Percentiles rank a stretch among this genome's conserved stretches.
Evolutionary conservation across 345 rosid genomes (phyloP).

Genomic region (Moringa oleifera): DNA sequence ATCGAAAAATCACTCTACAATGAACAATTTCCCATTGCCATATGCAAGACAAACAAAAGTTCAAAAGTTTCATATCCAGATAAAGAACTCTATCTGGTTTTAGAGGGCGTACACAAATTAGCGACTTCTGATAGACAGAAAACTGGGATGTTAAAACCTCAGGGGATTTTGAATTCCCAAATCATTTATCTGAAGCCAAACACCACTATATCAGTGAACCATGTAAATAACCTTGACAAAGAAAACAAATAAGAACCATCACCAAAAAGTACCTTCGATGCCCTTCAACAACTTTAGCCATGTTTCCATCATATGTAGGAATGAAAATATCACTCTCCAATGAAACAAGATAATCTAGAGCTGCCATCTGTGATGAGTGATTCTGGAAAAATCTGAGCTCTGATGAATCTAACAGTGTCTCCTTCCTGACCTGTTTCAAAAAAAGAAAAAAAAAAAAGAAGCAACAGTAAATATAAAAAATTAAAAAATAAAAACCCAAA

Average conservation of each 20-base stretch:
- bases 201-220: neutral
- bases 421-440: conserved; percentile 71
- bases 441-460: no score
- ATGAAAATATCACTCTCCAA: conserved; percentile 93
- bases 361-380: conserved; percentile 91
- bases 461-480: no score
- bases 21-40: neutral
- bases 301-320: conserved; percentile 96
- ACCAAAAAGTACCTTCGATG: conserved; percentile 68
- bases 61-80: conserved; percentile 10
- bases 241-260: neutral
- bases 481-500: conserved; percentile 2
- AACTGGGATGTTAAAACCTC: conserved; percentile 6
- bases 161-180: conserved; percentile 9
- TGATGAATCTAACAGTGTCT: conserved; percentile 60
- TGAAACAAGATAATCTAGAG: conserved; percentile 89
- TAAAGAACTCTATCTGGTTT: neutral
- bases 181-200: conserved; percentile 18
- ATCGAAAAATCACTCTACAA: no score
- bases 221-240: neutral
- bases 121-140: conserved; percentile 7
- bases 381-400: conserved; percentile 74
- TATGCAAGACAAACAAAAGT: neutral
- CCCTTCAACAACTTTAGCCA: conserved; percentile 99
- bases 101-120: conserved; percentile 1